Evolutionary conservation across 2,329 filamentous ascomycete species (phyloP), one percentile per base, ranked within the genome.

Genomic region (Teratosphaeria nubilosa): DNA sequence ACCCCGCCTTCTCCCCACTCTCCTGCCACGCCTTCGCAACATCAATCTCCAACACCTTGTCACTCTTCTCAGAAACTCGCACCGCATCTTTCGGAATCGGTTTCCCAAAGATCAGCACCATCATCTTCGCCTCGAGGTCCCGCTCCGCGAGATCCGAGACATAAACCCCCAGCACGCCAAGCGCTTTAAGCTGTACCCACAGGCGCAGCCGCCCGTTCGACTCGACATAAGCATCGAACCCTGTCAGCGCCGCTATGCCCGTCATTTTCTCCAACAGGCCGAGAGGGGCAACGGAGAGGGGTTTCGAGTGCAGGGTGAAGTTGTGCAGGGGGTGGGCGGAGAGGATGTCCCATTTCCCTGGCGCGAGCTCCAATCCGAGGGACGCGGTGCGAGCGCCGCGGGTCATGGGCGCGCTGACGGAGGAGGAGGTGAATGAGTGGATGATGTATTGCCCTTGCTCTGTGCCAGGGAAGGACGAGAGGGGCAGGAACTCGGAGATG

Each of bases 261-360:
- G 90, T 90, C 88, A 97, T 95, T 73, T 96, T 96, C 1, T 82
- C 87, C 3, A 95, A 63, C 1, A 97, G 76, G 0, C 92, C 92
- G 0, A 97, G 73, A 20, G 87, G 85, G 0, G 89, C 85, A 1
- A 91, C 77, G 51, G 74, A 20, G 24, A 57, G 16, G 20, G 30
- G 31, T 4, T 41, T 31, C 11, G 14, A 6, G 22, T 75, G 0
- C 5, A 73, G 65, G 2, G 68, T 72, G 62, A 92, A 85, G 0
- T 77, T 72, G 0, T 78, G 77, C 1, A 91, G 72, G 0, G 88
- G 86, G 62, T 86, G 88, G 0, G 88, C 87, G 0, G 86, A 87
- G 9, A 96, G 77, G 56, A 96, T 89, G 54, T 96, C 91, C 78
- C 89, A 95, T 1, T 85, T 87, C 27, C 82, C 78, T 1, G 81